Evolutionary conservation across 768 basidiomycete genomes (phyloP), one percentile per base, ranked within the genome.

Genomic region (Russula vinacea): DNA sequence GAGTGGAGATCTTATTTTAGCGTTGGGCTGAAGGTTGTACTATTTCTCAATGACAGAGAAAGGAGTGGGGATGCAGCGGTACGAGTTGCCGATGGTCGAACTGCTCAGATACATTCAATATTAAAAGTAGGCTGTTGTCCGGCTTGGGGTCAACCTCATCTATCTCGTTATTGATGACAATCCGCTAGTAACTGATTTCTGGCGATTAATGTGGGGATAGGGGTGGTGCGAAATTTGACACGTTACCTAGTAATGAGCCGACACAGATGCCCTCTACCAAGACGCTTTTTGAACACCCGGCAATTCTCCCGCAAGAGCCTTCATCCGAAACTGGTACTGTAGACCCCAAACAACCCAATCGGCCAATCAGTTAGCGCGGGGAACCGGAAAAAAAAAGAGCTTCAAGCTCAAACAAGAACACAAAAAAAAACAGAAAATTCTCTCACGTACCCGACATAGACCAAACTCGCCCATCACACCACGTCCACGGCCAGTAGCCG

Each of bases 381-480:
- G 53, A 7, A 67, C 3, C 35, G n/a, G n/a, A n/a, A n/a, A n/a
- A n/a, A n/a, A 35, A 35, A 10, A 35, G 6, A 35, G 29, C 29
- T 29, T 29, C 29, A 35, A 35, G 10, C 35, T 10, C 35, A 35
- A 35, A 55, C 1, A 22, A 8, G 24, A 19, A 24, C 2, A 40
- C 35, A 35, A 35, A 55, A 2, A 22, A 8, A 37, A 19, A 24
- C 2, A 40, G 8, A 17, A 56, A 26, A 5, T 14, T 1, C 7
- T 32, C 17, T 8, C 40, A 77, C 74, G 19, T 70, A 94, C 94
- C 71, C 94, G 81, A 70, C 86, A 92, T 47, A 97, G 74, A 0
- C 84, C 92, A 75, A 97, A 96, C 75, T 95, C 89, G 71, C 88
- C 86, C 69, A 98, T 89, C 37, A 97, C 79, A 59, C 94, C 96